These are phyloP conservation scores for Penicillium sp. DNA, from an alignment of 2,329 filamentous ascomycete genomes.

Conservation along the genomic window DNA sequence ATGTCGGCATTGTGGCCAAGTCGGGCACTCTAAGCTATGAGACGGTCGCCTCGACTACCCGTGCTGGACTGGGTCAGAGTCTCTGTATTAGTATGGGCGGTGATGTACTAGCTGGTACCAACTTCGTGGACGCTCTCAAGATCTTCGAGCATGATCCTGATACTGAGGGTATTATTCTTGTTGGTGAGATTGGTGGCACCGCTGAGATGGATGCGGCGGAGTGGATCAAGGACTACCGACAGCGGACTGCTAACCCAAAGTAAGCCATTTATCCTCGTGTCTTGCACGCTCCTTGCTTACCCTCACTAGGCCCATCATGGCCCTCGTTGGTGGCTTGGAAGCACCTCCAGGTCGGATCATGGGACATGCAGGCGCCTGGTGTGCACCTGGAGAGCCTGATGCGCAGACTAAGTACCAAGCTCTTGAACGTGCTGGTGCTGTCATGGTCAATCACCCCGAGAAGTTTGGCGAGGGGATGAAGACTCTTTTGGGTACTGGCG, in stretches of 20 bases:
- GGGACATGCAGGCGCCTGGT: constrained; percentile 78
- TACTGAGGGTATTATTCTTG: constrained; percentile 70
- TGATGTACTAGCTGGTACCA: constrained; percentile 72
- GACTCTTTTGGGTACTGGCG: constrained; percentile 52
- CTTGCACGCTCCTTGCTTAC: constrained; percentile 13
- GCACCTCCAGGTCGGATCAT: constrained; percentile 68
- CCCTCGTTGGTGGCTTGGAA: constrained; percentile 66
- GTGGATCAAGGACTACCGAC: constrained; percentile 68
- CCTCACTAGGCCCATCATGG: constrained; percentile 65
- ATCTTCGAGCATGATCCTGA: constrained; percentile 67
- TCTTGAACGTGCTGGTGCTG: constrained; percentile 66
- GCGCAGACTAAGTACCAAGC: constrained; percentile 66
- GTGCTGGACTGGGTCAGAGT: constrained; percentile 74
- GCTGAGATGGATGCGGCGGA: constrained; percentile 71
- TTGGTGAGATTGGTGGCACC: constrained; percentile 71
- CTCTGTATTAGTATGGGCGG: constrained; percentile 77
- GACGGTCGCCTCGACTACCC: constrained; percentile 71
- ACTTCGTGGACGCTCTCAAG: constrained; percentile 68
- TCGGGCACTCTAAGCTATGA: constrained; percentile 81
- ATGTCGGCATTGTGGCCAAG: constrained; percentile 75
- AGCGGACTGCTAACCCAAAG: constrained; percentile 62
- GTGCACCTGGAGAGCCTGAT: constrained; percentile 64
- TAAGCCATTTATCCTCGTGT: constrained; percentile 37
- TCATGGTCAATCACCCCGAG: constrained; percentile 73
- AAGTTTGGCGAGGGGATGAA: constrained; percentile 72